A percentile compares a stretch with the other conserved stretches of the same genome.
These are phyloP conservation scores for Manihot esculenta DNA, from an alignment of 441 rosid species.

Conservation along the genomic window DNA sequence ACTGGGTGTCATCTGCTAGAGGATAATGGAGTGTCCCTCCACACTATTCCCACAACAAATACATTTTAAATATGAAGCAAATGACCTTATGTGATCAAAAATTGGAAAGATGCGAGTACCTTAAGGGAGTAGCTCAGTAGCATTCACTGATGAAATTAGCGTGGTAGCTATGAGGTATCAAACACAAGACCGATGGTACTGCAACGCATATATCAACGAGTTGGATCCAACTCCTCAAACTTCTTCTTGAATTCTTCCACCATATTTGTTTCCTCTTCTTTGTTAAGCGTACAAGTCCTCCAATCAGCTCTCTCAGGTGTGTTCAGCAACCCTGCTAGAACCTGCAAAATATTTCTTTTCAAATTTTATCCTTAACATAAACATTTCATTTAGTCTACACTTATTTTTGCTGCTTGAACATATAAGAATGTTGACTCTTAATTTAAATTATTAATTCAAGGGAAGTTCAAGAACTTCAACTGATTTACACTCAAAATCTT, in stretches of 20 bases:
- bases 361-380: background rate
- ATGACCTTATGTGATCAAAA: background rate
- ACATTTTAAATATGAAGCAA: background rate
- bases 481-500: background rate
- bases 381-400: conserved; percentile 5
- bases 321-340: conserved; percentile 80
- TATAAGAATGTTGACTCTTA: background rate
- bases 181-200: background rate
- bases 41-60: too few relatives aligned
- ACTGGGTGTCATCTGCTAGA: too few relatives aligned
- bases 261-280: conserved; percentile 66
- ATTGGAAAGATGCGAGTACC: conserved; percentile 18
- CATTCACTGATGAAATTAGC: background rate
- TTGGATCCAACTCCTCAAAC: conserved; percentile 66
- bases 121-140: background rate
- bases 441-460: background rate
- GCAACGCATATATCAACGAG: background rate
- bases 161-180: background rate
- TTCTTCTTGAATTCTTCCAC: conserved; percentile 61
- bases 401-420: background rate
- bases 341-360: conserved; percentile 43
- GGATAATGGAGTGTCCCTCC: too few relatives aligned
- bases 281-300: conserved; percentile 66
- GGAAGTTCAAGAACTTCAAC: background rate
- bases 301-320: conserved; percentile 84